These are phyloP conservation scores for Chytriomyces confervae DNA, from an alignment of 192 early-diverging fungal species.

Conservation along the genomic window DNA sequence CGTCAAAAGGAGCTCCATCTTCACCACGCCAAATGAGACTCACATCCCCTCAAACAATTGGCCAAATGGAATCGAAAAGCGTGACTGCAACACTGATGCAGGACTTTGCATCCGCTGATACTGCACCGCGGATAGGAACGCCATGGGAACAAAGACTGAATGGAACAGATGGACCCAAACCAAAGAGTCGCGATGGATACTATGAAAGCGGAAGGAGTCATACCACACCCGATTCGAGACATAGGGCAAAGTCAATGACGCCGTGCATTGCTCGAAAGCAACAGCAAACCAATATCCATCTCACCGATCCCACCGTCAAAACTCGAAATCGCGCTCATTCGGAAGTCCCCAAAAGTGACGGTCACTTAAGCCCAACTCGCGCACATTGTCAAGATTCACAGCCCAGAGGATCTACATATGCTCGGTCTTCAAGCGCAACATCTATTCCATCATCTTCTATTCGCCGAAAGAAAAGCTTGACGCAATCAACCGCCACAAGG, in stretches of 20 bases:
- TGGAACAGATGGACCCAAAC: background rate
- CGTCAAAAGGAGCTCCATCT: background rate
- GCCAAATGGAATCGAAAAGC: background rate
- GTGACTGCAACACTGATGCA: background rate
- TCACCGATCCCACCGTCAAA: background rate
- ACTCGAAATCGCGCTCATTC: background rate
- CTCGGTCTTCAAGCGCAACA: background rate
- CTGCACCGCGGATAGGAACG: background rate
- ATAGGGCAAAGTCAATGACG: background rate
- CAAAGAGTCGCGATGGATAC: background rate
- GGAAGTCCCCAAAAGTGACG: background rate
- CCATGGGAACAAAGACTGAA: background rate
- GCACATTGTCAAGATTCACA: background rate
- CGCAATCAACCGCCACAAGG: background rate
- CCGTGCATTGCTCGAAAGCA: background rate
- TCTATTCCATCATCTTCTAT: background rate
- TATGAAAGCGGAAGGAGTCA: background rate
- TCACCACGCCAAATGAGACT: background rate
- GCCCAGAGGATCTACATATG: background rate
- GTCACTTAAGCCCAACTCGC: background rate
- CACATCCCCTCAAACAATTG: background rate
- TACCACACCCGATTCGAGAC: background rate
- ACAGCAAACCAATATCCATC: background rate
- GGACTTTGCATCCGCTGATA: background rate
- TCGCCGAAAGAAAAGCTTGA: background rate